Conservation (phyloP, 1,139 yeast species). For the Nadsonia starkeyi-henricii region DNA sequence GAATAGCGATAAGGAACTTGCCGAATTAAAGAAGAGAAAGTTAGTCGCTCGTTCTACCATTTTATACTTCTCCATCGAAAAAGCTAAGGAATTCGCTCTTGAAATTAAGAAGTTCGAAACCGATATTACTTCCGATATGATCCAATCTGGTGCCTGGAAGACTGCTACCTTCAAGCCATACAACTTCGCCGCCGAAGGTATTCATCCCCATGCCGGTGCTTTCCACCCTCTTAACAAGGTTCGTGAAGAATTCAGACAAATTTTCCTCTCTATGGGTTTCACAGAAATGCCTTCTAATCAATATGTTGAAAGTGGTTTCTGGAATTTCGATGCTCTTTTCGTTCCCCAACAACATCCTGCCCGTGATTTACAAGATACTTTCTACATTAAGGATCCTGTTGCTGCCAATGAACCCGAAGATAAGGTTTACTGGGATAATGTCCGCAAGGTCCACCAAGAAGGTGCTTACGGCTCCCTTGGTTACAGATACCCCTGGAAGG, state of each 20-base stretch:
- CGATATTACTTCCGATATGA: conserved; percentile 89
- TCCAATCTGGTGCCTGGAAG: conserved; percentile 64
- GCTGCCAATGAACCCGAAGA: conserved; percentile 74
- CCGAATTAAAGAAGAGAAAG: conserved; percentile 90
- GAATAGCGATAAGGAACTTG: conserved; percentile 48
- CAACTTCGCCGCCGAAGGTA: conserved; percentile 92
- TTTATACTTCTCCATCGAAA: conserved; percentile 59
- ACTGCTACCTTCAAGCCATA: conserved; percentile 81
- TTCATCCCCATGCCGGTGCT: conserved; percentile 77
- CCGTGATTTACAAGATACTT: conserved; percentile 95
- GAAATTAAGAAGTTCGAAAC: conserved; percentile 77
- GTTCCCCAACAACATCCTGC: conserved; percentile 99
- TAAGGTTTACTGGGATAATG: conserved; percentile 58
- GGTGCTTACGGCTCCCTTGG: conserved; percentile 95
- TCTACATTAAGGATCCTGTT: conserved; percentile 86
- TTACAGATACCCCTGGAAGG: conserved; percentile 95
- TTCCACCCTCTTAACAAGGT: conserved; percentile 93
- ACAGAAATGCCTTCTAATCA: conserved; percentile 98
- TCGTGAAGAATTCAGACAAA: conserved; percentile 93
- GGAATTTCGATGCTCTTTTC: conserved; percentile 93
- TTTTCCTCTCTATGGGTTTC: conserved; percentile 95
- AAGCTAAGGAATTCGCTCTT: conserved; percentile 74
- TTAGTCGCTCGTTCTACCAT: conserved; percentile 58
- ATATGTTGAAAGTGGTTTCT: conserved; percentile 94
- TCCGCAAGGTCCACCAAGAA: conserved; percentile 70